Evolutionary conservation across 257 asterid species (phyloP).

Genomic region (Solanum sparsipilum): DNA sequence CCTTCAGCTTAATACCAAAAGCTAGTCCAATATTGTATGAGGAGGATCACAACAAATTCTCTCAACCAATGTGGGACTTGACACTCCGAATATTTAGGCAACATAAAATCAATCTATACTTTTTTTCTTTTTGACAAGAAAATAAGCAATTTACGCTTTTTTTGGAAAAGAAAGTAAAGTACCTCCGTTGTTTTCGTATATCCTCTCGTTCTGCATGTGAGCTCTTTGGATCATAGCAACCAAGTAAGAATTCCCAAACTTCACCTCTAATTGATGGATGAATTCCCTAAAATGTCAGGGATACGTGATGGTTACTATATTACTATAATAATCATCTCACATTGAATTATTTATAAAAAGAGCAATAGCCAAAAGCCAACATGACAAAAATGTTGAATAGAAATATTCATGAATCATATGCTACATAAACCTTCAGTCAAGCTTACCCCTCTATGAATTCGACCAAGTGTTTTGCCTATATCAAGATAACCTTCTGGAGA

Average conservation of each 20-base stretch:
- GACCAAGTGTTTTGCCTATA: conserved; percentile 65
- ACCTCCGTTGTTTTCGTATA: conserved; percentile 66
- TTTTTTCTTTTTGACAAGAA: background rate
- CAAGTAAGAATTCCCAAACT: conserved; percentile 97
- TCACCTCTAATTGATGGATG: conserved; percentile 98
- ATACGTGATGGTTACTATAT: background rate
- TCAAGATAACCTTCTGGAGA: conserved; percentile 76
- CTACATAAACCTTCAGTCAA: background rate
- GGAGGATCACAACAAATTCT: background rate
- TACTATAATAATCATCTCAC: background rate
- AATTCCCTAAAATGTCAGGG: conserved; percentile 49
- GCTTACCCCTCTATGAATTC: conserved; percentile 82
- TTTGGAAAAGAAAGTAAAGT: background rate
- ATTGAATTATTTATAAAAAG: background rate
- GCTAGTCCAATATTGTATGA: background rate
- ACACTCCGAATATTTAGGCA: background rate
- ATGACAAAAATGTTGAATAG: background rate
- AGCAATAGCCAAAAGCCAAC: background rate
- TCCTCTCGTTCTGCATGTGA: conserved; percentile 77
- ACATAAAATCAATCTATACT: background rate
- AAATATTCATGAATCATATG: background rate
- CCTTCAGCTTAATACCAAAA: background rate
- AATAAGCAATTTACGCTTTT: background rate
- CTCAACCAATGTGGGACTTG: background rate
- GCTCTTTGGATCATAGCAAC: conserved; percentile 83